Base-by-base conservation (phyloP, 441 rosid genomes). In the Populus hybrid region DNA sequence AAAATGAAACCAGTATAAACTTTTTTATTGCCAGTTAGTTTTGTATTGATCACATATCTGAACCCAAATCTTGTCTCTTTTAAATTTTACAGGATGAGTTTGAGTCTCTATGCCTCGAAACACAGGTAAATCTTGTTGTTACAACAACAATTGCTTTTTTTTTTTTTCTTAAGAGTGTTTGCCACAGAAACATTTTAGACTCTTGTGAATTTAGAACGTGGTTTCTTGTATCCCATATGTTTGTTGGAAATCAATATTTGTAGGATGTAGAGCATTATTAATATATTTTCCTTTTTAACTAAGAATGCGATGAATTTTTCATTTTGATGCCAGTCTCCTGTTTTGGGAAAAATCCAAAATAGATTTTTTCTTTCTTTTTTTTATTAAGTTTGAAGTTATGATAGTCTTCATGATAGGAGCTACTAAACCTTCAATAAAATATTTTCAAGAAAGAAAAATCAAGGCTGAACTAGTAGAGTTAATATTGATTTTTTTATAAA, bases 41-140 rank as follows among this genome's bases (percentile, higher is more conserved):
- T 69, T 64, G 21, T 26, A 61, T 6, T 46, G 68, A 61, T 61
- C 18, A 20, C 38, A 35, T 65, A 21, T 68, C 68, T 83, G 35
- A 75, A 66, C n/a, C 76, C 74, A 69, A 21, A 69, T 73, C 35
- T 70, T 71, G 8, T 73, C 71, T 67, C 67, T 76, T 36, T 79
- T 40, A 34, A 38, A 63, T 84, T 50, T 84, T 77, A 12, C 91
- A 90, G 93, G 89, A 90, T 69, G 91, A 81, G 70, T 91, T 91
- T 34, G 86, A 89, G 79, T 88, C 88, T 46, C 74, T 90, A 57
- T 87, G 85, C 79, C 82, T 79, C 40, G 92, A 90, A 81, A 75
- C 84, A 70, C 87, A 86, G 95, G 95, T 90, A 79, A 10, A 11
- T 14, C 67, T 72, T 23, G 18, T 53, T 70, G 53, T 64, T 46